Base-by-base conservation (phyloP, 1,284 basidiomycete genomes). In the Ceratobasidium theobromae region DNA sequence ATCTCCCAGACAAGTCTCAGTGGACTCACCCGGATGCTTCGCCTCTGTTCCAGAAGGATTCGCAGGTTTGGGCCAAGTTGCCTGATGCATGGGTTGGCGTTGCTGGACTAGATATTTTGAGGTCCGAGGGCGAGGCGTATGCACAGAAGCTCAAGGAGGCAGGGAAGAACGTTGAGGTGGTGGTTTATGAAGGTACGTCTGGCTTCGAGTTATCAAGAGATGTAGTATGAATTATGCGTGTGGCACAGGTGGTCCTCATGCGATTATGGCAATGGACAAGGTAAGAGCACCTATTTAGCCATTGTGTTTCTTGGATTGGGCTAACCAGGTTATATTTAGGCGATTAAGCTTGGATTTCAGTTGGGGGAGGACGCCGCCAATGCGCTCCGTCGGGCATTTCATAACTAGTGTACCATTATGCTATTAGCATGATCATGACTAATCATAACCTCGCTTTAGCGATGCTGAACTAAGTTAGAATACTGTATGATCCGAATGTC, bases 61-160 rank as follows among this genome's bases (percentile, higher is more conserved):
- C 81, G 23, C 73, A 82, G 27, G 75, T 89, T 66, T 73, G 73
- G 45, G 80, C 49, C 4, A 21, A 79, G 68, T 74, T 81, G 1
- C 83, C 87, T 0, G 79, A 79, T n/a, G 80, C 86, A 0, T 89
- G 83, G 82, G 81, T 90, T 53, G 84, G 76, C 0, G 81, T 89
- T 1, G 80, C 80, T 4, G 89, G 88, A 74, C 73, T 85, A 40
- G 89, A 91, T 73, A 83, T 89, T 54, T 76, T 90, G 67, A 78
- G 81, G 48, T 83, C 84, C 40, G 89, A 91, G 72, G 89, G 86
- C 0, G 76, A 87, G 1, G 79, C 78, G 25, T 90, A 87, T 71
- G 86, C 80, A 0, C 79, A 85, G 69, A 87, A 84, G 73, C 73
- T 91, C 72, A 79, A 73, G 68, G 73, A 76, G 32, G 78, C 79